Evolutionary conservation across 441 rosid genomes (phyloP), one percentile per base, ranked within the genome.

Genomic region (Populus trichocarpa): DNA sequence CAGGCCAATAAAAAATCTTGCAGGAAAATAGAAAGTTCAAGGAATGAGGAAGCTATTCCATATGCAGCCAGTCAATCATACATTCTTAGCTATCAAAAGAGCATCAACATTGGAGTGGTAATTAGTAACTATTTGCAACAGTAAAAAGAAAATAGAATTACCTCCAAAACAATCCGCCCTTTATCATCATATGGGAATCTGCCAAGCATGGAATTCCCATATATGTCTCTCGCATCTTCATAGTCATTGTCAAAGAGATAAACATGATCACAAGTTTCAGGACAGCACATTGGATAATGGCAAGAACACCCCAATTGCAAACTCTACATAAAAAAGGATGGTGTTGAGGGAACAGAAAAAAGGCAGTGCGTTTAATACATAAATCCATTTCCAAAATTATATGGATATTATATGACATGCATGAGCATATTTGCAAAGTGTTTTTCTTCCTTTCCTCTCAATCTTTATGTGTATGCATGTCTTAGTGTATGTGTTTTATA

Each of bases 211-310:
- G 95, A 77, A 78, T 87, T 92, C 70, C 99, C 97, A 74, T 81
- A 77, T 75, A 90, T 85, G 88, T 97, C 99, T 85, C 86, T 93
- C 67, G 99, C 98, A 75, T 95, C 97, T 81, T 91, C 97, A 78
- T 91, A 95, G 88, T 97, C 99, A 83, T 85, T 87, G 80, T 85
- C 92, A 46, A 95, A 97, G 81, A 97, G 99, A 88, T 95, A 95
- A 40, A 92, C 94, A 25, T 95, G 99, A 84, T 90, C 95, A 86
- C 99, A 97, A 57, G 86, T 85, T 82, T 81, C 89, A 81, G 98
- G 89, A 72, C 75, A 78, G 86, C 99, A 97, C 38, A 81, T 74
- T 74, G 93, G 82, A 79, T 86, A 76, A n/a, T 87, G 77, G 84
- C 99, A 97, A 72, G 87, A 80, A 84, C 98, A 97, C 25, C 91